Evolutionary conservation across 2,329 filamentous ascomycete species (phyloP).

Genomic region (Beauveria medogensis): DNA sequence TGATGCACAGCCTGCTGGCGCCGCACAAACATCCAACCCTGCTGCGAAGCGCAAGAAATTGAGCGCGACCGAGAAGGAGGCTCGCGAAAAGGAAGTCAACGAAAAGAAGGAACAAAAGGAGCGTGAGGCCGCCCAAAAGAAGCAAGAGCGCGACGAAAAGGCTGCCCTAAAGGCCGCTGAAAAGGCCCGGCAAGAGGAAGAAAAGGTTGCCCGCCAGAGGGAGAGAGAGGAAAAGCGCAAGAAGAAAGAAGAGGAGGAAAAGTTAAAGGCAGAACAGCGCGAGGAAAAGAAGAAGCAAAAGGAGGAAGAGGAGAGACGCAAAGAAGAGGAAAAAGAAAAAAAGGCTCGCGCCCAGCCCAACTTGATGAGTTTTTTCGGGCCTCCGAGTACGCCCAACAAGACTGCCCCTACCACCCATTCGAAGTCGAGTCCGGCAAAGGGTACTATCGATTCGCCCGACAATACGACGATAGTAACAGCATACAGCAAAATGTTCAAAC

Average conservation of each 20-base stretch:
- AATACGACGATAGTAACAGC: conserved; percentile 30
- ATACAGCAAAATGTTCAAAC: conserved; percentile 66
- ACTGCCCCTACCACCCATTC: conserved; percentile 23
- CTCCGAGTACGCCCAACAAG: conserved; percentile 36
- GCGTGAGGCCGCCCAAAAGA: conserved; percentile 27
- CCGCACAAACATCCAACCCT: conserved; percentile 13
- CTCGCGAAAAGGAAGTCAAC: conserved; percentile 29
- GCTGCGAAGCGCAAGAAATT: conserved; percentile 36
- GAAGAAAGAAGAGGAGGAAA: conserved; percentile 35
- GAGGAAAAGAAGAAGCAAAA: conserved; percentile 41
- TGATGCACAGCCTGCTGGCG: conserved; percentile 16
- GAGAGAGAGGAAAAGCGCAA: conserved; percentile 33
- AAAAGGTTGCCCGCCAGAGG: conserved; percentile 28
- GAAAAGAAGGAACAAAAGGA: conserved; percentile 27
- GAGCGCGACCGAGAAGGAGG: conserved; percentile 32
- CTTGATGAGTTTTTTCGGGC: conserved; percentile 40
- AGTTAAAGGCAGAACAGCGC: conserved; percentile 31
- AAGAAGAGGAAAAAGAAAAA: conserved; percentile 38
- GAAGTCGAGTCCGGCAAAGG: conserved; percentile 22
- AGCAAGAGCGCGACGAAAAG: conserved; percentile 24
- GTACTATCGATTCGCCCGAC: conserved; percentile 12
- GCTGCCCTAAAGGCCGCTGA: conserved; percentile 25
- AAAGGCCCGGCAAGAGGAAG: conserved; percentile 32
- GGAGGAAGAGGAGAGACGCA: conserved; percentile 36
- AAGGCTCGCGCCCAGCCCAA: conserved; percentile 41